Evolutionary conservation across 257 asterid genomes (phyloP).

Genomic region (Petrea volubilis): DNA sequence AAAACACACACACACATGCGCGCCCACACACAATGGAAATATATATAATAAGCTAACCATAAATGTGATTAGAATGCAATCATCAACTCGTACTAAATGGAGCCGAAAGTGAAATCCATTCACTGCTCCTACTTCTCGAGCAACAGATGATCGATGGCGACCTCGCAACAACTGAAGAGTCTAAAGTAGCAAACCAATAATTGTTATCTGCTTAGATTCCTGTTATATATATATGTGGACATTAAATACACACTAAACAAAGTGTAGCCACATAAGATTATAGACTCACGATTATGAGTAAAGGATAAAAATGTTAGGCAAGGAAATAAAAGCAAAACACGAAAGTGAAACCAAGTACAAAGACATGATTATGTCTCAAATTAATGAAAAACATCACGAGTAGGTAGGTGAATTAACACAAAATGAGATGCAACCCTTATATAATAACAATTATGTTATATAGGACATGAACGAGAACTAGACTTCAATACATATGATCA

Average conservation of each 20-base stretch:
- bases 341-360: not conserved
- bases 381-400: not conserved
- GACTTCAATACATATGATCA: not conserved
- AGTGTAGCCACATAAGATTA: slow-evolving; percentile 21
- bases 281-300: not conserved
- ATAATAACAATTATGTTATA: no score
- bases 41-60: not conserved
- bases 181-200: slow-evolving; percentile 21
- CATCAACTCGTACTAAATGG: slow-evolving; percentile 16
- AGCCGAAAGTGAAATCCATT: slow-evolving; percentile 31
- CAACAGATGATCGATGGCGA: slow-evolving; percentile 25
- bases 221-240: not conserved
- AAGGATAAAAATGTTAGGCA: not conserved
- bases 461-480: not conserved
- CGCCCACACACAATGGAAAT: not conserved
- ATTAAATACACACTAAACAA: not conserved
- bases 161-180: slow-evolving; percentile 33
- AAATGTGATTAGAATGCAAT: not conserved
- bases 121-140: slow-evolving; percentile 9
- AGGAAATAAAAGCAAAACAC: not conserved
- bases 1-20: not conserved
- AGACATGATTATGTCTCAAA: not conserved
- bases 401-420: no score
- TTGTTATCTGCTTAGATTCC: slow-evolving; percentile 19
- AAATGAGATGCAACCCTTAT: not conserved